These are phyloP conservation scores for Candida peoriensis DNA, from an alignment of 805 yeast genomes.

Conservation along the genomic window DNA sequence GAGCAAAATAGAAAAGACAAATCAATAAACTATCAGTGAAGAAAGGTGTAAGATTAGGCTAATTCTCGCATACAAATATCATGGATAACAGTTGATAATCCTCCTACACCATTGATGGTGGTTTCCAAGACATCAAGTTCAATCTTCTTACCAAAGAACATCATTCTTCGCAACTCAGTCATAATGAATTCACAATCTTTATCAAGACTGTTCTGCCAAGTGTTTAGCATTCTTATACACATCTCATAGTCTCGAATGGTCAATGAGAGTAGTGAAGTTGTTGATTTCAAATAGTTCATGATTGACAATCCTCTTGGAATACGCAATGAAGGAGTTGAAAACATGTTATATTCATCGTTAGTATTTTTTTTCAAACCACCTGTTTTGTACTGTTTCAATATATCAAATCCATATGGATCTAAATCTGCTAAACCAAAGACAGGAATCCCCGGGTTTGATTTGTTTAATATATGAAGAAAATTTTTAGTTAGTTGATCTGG, in stretches of 20 bases:
- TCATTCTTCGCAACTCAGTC: constrained; percentile 52
- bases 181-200: constrained; percentile 12
- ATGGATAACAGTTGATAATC: no score
- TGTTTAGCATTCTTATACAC: background rate
- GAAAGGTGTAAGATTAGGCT: no score
- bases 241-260: constrained; percentile 7
- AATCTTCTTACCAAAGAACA: constrained; percentile 50
- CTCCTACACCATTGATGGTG: no score
- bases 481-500: constrained; percentile 54
- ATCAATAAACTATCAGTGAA: no score
- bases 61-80: no score
- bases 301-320: constrained; percentile 15
- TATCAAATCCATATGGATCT: constrained; percentile 62
- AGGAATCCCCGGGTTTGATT: constrained; percentile 23
- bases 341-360: background rate
- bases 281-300: constrained; percentile 13
- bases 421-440: constrained; percentile 53
- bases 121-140: constrained; percentile 50
- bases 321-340: constrained; percentile 7
- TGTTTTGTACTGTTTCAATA: constrained; percentile 40
- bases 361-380: constrained; percentile 13
- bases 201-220: background rate
- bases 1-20: no score
- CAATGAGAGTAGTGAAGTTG: constrained; percentile 10
- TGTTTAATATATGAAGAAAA: constrained; percentile 32